Conservation (phyloP, 371 early-diverging fungal species). For the Zychaea mexicana region DNA sequence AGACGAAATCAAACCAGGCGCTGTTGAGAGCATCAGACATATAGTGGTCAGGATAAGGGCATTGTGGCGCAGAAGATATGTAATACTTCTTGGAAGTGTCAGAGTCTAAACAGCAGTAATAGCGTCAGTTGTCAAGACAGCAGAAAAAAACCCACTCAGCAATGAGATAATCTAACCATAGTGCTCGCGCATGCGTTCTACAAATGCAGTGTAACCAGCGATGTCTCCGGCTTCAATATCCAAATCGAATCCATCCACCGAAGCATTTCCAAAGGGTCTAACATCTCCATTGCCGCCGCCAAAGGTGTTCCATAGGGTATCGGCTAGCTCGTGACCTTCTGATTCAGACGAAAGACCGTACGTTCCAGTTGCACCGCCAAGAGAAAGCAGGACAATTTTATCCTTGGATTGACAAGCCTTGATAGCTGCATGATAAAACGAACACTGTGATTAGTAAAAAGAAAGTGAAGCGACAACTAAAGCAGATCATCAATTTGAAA, state of each 20-base stretch:
- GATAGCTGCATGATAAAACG: slow-evolving; percentile 46
- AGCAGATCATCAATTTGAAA: too few species aligned
- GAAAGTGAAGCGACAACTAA: too few species aligned
- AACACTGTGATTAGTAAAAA: slow-evolving; percentile 10
- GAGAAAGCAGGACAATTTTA: slow-evolving; percentile 63
- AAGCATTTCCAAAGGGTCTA: slow-evolving; percentile 67
- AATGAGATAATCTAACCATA: slow-evolving; percentile 13
- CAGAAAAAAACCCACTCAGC: background rate
- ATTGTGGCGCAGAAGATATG: slow-evolving; percentile 77
- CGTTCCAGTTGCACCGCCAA: slow-evolving; percentile 71
- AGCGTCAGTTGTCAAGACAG: background rate
- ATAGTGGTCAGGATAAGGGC: slow-evolving; percentile 71
- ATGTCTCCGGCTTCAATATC: slow-evolving; percentile 69
- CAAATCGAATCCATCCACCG: slow-evolving; percentile 71
- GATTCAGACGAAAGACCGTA: slow-evolving; percentile 56
- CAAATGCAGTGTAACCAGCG: slow-evolving; percentile 53
- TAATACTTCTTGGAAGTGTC: slow-evolving; percentile 54
- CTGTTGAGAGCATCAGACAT: slow-evolving; percentile 28
- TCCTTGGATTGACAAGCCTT: slow-evolving; percentile 64
- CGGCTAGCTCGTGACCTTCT: slow-evolving; percentile 57
- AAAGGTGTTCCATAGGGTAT: slow-evolving; percentile 65
- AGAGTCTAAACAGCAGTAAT: too few species aligned
- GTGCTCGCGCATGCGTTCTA: slow-evolving; percentile 37
- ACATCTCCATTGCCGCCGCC: slow-evolving; percentile 9
- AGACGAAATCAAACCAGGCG: background rate